Conservation (phyloP, 2,329 filamentous ascomycete species). For the Colletotrichum plurivorum region DNA sequence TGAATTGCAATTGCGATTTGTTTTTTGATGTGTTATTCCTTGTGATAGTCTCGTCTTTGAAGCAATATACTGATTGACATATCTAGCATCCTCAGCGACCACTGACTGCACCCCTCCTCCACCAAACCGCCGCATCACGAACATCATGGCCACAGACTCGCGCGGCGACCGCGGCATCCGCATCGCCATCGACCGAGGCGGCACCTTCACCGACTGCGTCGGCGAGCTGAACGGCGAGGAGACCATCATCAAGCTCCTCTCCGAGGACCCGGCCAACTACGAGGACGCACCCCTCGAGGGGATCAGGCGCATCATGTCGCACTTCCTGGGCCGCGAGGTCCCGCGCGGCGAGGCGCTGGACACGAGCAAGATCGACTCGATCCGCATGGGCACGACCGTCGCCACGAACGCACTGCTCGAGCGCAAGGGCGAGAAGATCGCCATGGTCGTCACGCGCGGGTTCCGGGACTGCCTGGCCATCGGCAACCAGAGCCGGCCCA, state of each 20-base stretch:
- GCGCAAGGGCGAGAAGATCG: slow-evolving; percentile 90
- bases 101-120: not conserved
- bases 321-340: slow-evolving; percentile 81
- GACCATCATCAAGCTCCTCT: slow-evolving; percentile 88
- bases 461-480: slow-evolving; percentile 92
- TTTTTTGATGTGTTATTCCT: not conserved
- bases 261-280: slow-evolving; percentile 92
- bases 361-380: slow-evolving; percentile 87
- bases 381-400: slow-evolving; percentile 96
- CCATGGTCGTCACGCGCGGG: slow-evolving; percentile 87
- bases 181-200: slow-evolving; percentile 85
- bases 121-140: not conserved
- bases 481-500: slow-evolving; percentile 90
- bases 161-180: slow-evolving; percentile 71
- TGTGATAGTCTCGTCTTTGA: not conserved
- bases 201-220: slow-evolving; percentile 94
- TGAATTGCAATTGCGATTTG: not conserved
- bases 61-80: not conserved
- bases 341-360: slow-evolving; percentile 85
- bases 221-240: slow-evolving; percentile 86
- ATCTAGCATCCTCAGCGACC: not conserved
- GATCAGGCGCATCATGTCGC: slow-evolving; percentile 86
- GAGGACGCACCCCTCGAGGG: slow-evolving; percentile 91
- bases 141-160: slow-evolving; percentile 52
- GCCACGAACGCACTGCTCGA: slow-evolving; percentile 94